These are phyloP conservation scores for Sporothrix brunneoviolacea DNA, from an alignment of 2,329 filamentous ascomycete genomes.

Conservation along the genomic window DNA sequence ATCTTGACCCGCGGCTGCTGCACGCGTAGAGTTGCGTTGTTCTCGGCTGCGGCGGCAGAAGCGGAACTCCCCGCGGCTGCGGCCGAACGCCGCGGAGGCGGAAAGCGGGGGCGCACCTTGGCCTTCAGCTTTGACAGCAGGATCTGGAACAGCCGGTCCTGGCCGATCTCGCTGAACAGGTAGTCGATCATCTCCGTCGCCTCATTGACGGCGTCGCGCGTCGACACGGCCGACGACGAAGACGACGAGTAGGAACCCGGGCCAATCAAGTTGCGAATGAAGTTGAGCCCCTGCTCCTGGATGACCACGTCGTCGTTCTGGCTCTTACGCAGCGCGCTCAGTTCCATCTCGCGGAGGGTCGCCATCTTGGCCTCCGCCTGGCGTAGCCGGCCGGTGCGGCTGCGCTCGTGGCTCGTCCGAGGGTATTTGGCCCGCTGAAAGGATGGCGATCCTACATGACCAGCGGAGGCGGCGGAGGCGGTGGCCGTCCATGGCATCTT, in stretches of 20 bases:
- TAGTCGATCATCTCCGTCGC: conserved; percentile 75
- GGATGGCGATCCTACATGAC: conserved; percentile 6
- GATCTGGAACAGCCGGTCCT: conserved; percentile 73
- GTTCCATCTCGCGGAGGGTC: conserved; percentile 56
- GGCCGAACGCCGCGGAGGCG: conserved; percentile 15
- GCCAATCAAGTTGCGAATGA: conserved; percentile 80
- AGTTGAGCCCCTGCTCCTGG: conserved; percentile 84
- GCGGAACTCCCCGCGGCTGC: conserved; percentile 32
- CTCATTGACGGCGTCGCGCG: conserved; percentile 43
- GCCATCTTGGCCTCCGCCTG: conserved; percentile 44
- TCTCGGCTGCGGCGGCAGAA: neutral
- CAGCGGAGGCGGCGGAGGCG: neutral
- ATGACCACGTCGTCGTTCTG: conserved; percentile 75
- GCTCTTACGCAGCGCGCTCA: conserved; percentile 60
- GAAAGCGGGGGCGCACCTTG: neutral
- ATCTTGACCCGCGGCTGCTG: conserved; percentile 60
- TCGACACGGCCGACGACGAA: conserved; percentile 15
- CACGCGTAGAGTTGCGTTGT: conserved; percentile 35
- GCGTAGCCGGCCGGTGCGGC: conserved; percentile 37
- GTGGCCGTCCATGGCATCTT: conserved; percentile 10
- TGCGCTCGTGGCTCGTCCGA: conserved; percentile 19
- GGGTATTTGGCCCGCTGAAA: conserved; percentile 17
- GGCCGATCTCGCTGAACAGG: conserved; percentile 67
- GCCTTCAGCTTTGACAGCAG: conserved; percentile 64
- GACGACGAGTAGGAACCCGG: conserved; percentile 25